Evolutionary conservation across 1,139 yeast species (phyloP).

Genomic region (Blastobotrys apis): DNA sequence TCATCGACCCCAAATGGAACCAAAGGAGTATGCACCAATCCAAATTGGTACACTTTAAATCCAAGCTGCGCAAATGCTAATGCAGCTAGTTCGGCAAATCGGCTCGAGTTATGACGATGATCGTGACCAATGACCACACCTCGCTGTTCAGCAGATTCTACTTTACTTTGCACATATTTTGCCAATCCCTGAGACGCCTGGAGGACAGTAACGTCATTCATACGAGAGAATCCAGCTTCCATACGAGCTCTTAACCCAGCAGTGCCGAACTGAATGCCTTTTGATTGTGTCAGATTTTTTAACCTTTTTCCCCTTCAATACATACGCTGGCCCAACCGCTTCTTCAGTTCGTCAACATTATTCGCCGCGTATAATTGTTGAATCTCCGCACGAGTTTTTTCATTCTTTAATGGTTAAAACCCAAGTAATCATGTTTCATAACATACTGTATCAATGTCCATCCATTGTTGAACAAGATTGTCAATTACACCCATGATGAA

Average conservation of each 20-base stretch:
- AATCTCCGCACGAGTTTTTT: constrained; percentile 55
- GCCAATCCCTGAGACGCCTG: constrained; percentile 95
- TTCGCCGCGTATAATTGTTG: constrained; percentile 40
- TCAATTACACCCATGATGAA: constrained; percentile 27
- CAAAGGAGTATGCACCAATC: constrained; percentile 79
- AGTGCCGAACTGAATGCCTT: constrained; percentile 80
- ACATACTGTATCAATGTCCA: constrained; percentile 40
- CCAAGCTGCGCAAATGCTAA: constrained; percentile 67
- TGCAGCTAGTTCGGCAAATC: constrained; percentile 77
- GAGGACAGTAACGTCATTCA: constrained; percentile 84
- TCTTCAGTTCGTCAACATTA: constrained; percentile 46
- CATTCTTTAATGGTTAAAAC: constrained; percentile 45
- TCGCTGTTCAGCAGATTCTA: constrained; percentile 33
- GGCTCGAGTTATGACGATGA: constrained; percentile 74
- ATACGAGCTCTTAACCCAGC: constrained; percentile 84
- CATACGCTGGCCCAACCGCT: constrained; percentile 41
- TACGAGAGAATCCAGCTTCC: constrained; percentile 86
- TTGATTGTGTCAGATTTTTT: background rate
- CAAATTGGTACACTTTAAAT: constrained; percentile 60
- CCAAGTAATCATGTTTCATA: no score
- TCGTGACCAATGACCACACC: constrained; percentile 85
- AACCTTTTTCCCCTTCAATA: background rate
- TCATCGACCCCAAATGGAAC: constrained; percentile 83
- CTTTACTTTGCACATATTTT: constrained; percentile 46
- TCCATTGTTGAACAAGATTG: constrained; percentile 47